Percentiles rank a stretch among this genome's conserved stretches.
phyloP scores from a whole-genome alignment of 2,329 filamentous ascomycete genomes.

The Claviceps capensis region DNA sequence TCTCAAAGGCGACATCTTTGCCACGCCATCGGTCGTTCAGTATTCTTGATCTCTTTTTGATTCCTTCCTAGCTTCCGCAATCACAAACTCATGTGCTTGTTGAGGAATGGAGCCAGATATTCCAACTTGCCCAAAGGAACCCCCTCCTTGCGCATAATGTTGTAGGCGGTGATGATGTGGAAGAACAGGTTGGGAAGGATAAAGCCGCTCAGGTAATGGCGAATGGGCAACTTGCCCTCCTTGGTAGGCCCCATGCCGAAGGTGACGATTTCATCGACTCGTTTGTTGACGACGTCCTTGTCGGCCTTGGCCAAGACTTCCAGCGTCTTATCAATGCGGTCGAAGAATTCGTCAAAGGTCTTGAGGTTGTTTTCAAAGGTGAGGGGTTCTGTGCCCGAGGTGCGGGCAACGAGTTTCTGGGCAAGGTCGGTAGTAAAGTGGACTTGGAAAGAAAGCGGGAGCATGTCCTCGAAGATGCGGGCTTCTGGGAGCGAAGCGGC shows the following conservation, averaged over 20 bases:
- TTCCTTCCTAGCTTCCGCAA: background rate
- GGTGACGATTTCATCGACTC: conserved; percentile 15
- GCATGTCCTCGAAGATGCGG: conserved; percentile 28
- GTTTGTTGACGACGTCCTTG: conserved; percentile 19
- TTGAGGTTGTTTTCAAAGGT: conserved; percentile 15
- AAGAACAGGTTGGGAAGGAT: conserved; percentile 50
- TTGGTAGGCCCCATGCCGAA: conserved; percentile 18
- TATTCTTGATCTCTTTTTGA: background rate
- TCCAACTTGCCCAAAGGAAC: conserved; percentile 48
- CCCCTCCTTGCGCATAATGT: conserved; percentile 45
- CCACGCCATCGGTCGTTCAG: background rate
- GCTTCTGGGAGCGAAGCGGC: conserved; percentile 18
- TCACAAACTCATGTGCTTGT: background rate
- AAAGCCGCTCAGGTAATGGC: conserved; percentile 33
- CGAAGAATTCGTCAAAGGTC: conserved; percentile 21
- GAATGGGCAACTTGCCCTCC: conserved; percentile 12
- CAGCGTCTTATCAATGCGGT: conserved; percentile 19
- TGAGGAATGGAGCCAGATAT: conserved; percentile 28
- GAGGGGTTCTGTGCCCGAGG: conserved; percentile 17
- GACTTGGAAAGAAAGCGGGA: conserved; percentile 28
- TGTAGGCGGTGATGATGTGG: conserved; percentile 45
- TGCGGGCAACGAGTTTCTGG: conserved; percentile 20
- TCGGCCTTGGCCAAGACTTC: conserved; percentile 19
- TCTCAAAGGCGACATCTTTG: background rate
- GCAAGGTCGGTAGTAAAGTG: conserved; percentile 16